Evolutionary conservation across 2,329 filamentous ascomycete species (phyloP), one percentile per base, ranked within the genome.

Genomic region (Nigrograna mackinnonii): DNA sequence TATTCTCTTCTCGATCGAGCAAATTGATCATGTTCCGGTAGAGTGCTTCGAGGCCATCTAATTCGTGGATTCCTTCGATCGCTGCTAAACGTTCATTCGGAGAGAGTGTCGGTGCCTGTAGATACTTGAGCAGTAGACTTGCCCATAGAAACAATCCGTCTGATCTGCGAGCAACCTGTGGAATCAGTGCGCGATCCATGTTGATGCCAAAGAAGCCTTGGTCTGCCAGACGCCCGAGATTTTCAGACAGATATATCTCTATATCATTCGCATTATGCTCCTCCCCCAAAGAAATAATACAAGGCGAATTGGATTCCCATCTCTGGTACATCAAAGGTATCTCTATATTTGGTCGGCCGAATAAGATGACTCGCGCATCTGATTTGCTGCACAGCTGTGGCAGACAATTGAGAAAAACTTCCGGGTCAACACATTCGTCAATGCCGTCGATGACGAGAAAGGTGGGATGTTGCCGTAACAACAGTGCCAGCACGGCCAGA

Each of bases 111-210:
- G 54, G 48, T 6, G 58, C 62, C 13, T 54, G 49, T 6, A 66
- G 41, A 33, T 59, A 55, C 14, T 50, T 55, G 6, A 62, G 18
- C 2, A 63, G 38, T 33, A 55, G 40, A 26, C 35, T 51, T 3
- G 57, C 57, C 62, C 60, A 64, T 6, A 64, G 44, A 37, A 66
- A 64, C n/a, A 52, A 42, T 5, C 62, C 60, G 19, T 57, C 47
- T n/a, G 57, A 47, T 31, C 37, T 37, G 13, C 40, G 36, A 9
- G 57, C 51, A 12, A 60, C 37, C 7, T 49, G 28, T 6, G 46
- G 19, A 20, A 63, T 55, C 3, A 57, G 37, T 2, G 39, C 39
- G n/a, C 52, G 53, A 32, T 63, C 54, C 52, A 63, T 55, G 2
- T 38, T 54, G 24, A 59, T 58, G 1, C 57, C 59, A 36, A 63